Evolutionary conservation across 192 early-diverging fungal genomes (phyloP), one percentile per base, ranked within the genome.

Genomic region (Pilobolus umbonatus): DNA sequence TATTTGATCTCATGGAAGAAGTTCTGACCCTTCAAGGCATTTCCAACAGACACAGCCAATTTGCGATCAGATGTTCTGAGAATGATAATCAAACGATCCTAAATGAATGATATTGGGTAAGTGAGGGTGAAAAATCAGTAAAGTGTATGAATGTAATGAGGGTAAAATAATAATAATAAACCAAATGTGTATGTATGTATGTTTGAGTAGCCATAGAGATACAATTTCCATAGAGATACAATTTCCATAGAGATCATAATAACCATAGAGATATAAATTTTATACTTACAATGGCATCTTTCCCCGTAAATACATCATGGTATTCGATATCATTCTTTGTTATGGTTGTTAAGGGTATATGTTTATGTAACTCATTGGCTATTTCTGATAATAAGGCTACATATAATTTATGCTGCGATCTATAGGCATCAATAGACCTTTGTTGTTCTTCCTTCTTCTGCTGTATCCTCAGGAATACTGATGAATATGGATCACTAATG

Each of bases 1-100:
- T 89, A 94, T 5, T 76, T 85, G 15, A 96, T 91, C 70, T 98
- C 92, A 63, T 94, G 88, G 69, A 96, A 92, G 56, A 96, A 86
- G 22, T 79, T 78, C 68, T 98, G 94, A 45, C 86, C 78, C 63
- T 89, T 92, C 49, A 98, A 71, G 8, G 93, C 85, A 17, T 93
- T 81, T 9, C 96, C 96, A 11, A 96, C 70, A 5, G 93, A 75
- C 21, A 96, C 69, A 4, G 90, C 89, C 54, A 95, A 72, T 51
- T 94, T 93, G 54, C 94, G 80, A 66, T 98, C 92, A 2, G 78
- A 82, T 0, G 89, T 88, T 49, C 81, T 75, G 58, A 94, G 85
- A 24, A 95, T 83, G 8, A 72, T 71, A 22, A 77, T 73, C 26
- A 96, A 75, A n/a, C 85, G 82, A 63, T 28, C 62, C 65, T 65